Conservation (phyloP, 1,139 yeast genomes). For the Geotrichum cucujoidarum region DNA sequence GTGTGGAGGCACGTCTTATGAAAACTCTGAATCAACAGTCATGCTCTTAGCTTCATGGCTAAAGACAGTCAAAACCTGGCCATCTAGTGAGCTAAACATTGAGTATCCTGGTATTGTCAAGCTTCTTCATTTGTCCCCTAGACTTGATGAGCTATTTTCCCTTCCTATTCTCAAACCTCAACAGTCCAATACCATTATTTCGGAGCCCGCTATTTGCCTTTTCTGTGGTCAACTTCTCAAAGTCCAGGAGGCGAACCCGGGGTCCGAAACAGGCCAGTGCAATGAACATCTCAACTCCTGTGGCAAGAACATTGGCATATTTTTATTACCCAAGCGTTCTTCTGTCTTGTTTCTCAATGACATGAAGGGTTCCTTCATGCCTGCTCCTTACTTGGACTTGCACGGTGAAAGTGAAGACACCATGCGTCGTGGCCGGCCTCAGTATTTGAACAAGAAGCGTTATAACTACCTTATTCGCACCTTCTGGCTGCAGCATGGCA, state of each 20-base stretch:
- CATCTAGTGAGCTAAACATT: constrained; percentile 27
- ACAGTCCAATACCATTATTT: constrained; percentile 30
- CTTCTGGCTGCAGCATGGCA: constrained; percentile 75
- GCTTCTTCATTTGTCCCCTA: constrained; percentile 57
- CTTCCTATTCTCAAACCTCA: constrained; percentile 22
- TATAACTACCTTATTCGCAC: constrained; percentile 64
- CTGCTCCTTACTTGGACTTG: constrained; percentile 78
- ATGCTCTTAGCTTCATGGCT: constrained; percentile 11
- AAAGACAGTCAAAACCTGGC: constrained; percentile 6
- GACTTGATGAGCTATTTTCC: constrained; percentile 62
- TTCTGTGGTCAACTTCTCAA: constrained; percentile 72
- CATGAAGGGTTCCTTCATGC: constrained; percentile 71
- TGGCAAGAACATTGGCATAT: constrained; percentile 67
- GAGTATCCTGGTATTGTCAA: constrained; percentile 66
- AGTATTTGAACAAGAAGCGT: constrained; percentile 56
- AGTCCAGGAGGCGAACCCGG: constrained; percentile 56
- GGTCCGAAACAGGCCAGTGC: constrained; percentile 38
- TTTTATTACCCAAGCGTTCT: constrained; percentile 70
- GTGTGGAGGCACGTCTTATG: constrained; percentile 13
- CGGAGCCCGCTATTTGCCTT: constrained; percentile 83
- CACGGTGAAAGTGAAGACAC: constrained; percentile 87
- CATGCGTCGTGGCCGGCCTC: constrained; percentile 62
- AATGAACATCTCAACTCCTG: constrained; percentile 42
- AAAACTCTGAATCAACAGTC: constrained; percentile 1
- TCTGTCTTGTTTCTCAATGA: constrained; percentile 58